Base-by-base conservation (phyloP, 2,329 filamentous ascomycete species). In the Penicillium digitatum region DNA sequence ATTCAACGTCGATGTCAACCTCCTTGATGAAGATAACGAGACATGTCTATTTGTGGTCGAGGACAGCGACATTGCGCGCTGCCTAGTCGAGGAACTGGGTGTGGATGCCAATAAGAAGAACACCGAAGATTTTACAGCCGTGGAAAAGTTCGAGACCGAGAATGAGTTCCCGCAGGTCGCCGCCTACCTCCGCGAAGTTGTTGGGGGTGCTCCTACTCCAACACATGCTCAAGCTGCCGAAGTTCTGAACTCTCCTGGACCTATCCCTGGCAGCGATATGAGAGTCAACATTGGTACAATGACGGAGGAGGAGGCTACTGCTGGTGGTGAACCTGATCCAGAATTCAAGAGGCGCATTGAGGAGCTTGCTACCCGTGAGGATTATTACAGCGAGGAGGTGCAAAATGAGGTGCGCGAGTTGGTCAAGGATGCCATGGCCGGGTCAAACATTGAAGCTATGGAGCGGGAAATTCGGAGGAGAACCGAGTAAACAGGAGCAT, bases 1-100 rank as follows among this genome's bases (percentile, higher is more conserved):
- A 32, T 90, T 92, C 74, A 76, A 85, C 12, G 92, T 93, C 24
- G 79, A 92, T 57, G 83, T 91, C 45, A 87, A 96, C 70, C 78
- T 96, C 49, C 83, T 82, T 62, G 94, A 99, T 69, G 90, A 96
- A 72, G 94, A 99, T 71, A 84, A 86, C 54, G 94, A 99, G 75
- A 96, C 93, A 1, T 88, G 93, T n/a, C 79, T 99, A 5, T 99
- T 96, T 69, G 90, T 91, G n/a, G 85, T 87, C 27, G 94, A 99
- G 74, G 89, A 85, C 0, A 79, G 88, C 46, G 86, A 89, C 4
- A 87, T 90, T 40, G 93, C 93, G 20, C 84, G 83, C 64, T 82
- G 87, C 49, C 79, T 99, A 8, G 83, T 97, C 3, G 90, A 95
- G 67, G 90, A 96, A 72, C 79, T 97, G 3, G 84, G 86, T 5